phyloP scores from a whole-genome alignment of 768 basidiomycete species.

The Macrolepiota fuliginosa region DNA sequence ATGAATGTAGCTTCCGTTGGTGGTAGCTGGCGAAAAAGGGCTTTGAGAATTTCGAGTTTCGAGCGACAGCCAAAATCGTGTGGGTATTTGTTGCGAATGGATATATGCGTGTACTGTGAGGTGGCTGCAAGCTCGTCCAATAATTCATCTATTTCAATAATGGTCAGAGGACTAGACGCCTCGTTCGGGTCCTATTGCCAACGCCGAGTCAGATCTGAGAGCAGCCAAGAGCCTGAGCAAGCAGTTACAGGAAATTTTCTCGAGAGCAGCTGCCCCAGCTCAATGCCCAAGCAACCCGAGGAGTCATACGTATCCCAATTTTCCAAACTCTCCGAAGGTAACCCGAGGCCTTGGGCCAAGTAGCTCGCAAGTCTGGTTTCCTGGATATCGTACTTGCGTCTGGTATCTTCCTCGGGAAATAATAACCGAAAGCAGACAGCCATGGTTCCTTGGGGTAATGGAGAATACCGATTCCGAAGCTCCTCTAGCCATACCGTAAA shows the following conservation, averaged over 20 bases:
- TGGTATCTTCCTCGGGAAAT: conserved; percentile 80
- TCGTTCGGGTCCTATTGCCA: conserved; percentile 25
- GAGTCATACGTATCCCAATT: conserved; percentile 39
- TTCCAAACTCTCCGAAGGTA: conserved; percentile 28
- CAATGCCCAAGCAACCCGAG: conserved; percentile 70
- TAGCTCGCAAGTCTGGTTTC: conserved; percentile 56
- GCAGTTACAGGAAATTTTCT: conserved; percentile 35
- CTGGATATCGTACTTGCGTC: conserved; percentile 71
- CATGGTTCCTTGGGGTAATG: conserved; percentile 53
- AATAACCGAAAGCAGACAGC: conserved; percentile 66
- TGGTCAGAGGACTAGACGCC: conserved; percentile 34
- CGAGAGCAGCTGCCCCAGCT: conserved; percentile 49
- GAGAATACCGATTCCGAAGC: conserved; percentile 40
- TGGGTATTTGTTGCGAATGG: conserved; percentile 36
- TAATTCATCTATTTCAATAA: conserved; percentile 57
- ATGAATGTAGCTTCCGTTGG: conserved; percentile 66
- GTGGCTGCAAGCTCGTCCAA: conserved; percentile 73
- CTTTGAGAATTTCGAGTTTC: conserved; percentile 41
- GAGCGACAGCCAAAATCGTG: conserved; percentile 14
- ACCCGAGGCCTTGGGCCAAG: conserved; percentile 48
- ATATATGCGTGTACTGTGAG: conserved; percentile 55
- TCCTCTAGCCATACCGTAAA: conserved; percentile 43
- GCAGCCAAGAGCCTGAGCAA: background rate
- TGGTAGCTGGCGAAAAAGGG: conserved; percentile 57
- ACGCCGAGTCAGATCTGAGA: background rate